Conservation (phyloP, 805 yeast species). For the Ogataea paradorogensis region DNA sequence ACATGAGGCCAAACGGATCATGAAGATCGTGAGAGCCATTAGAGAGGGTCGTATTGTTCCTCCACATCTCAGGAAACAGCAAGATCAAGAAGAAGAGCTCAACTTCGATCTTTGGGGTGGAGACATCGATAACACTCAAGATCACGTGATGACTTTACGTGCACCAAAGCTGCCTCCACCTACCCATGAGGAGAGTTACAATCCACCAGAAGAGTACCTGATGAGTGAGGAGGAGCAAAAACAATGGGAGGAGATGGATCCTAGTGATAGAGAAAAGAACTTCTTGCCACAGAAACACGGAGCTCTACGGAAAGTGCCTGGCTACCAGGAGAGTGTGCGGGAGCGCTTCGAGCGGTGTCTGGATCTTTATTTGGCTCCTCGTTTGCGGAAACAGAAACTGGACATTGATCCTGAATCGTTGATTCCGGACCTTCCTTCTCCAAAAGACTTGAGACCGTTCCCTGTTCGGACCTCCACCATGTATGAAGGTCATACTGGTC, state of each 20-base stretch:
- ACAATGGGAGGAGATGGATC: constrained; percentile 67
- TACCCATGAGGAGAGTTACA: constrained; percentile 92
- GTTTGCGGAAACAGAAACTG: constrained; percentile 86
- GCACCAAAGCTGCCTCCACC: constrained; percentile 98
- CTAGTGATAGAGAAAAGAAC: constrained; percentile 73
- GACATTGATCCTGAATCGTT: constrained; percentile 95
- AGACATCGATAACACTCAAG: constrained; percentile 51
- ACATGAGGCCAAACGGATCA: constrained; percentile 92
- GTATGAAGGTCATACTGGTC: constrained; percentile 79
- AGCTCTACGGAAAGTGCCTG: constrained; percentile 89
- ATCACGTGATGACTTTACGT: constrained; percentile 86
- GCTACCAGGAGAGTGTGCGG: constrained; percentile 78
- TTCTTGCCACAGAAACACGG: constrained; percentile 79
- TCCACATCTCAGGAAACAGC: constrained; percentile 53
- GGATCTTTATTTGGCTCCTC: constrained; percentile 93
- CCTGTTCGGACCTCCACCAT: constrained; percentile 86
- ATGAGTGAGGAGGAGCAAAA: constrained; percentile 73
- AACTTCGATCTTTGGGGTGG: constrained; percentile 87
- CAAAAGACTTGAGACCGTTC: constrained; percentile 94
- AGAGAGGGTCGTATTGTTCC: constrained; percentile 93
- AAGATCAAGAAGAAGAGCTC: constrained; percentile 46
- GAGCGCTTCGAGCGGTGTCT: constrained; percentile 93
- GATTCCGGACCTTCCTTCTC: constrained; percentile 94
- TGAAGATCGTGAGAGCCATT: constrained; percentile 95
- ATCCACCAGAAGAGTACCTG: constrained; percentile 95